A percentile compares a stretch with the other conserved stretches of the same genome.
These are phyloP conservation scores for Fraxinus latifolia DNA, from an alignment of 305 asterid species.

Conservation along the genomic window DNA sequence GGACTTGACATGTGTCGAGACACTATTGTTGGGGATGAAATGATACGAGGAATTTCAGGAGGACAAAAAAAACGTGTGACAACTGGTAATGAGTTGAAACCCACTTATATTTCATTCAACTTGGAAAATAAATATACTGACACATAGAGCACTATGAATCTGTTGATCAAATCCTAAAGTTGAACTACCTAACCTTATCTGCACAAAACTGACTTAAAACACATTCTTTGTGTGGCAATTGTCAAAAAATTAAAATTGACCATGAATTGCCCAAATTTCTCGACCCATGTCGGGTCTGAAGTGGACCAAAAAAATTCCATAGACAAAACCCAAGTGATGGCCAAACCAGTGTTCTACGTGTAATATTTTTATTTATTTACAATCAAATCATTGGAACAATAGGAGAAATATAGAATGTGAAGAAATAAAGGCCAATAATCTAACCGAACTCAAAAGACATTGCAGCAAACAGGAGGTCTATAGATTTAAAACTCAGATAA, in stretches of 20 bases:
- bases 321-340: not conserved
- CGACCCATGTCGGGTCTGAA: not conserved
- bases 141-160: not conserved
- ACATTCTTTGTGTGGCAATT: not conserved
- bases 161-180: not conserved
- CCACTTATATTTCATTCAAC: not conserved
- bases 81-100: slow-evolving; percentile 36
- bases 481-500: not conserved
- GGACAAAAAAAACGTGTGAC: slow-evolving; percentile 68
- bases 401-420: not conserved
- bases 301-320: not conserved
- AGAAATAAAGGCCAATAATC: not conserved
- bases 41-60: slow-evolving; percentile 67
- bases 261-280: not conserved
- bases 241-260: not conserved
- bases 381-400: not conserved
- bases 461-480: not conserved
- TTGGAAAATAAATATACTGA: not conserved
- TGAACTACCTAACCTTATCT: slow-evolving; percentile 1
- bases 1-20: slow-evolving; percentile 61
- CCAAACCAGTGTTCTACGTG: not conserved
- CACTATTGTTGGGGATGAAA: slow-evolving; percentile 63
- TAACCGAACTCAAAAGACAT: not conserved
- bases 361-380: not conserved
- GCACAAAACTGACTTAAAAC: not conserved